phyloP scores from a whole-genome alignment of 176 grass and related monocot species.

The Saccharum spontaneum region DNA sequence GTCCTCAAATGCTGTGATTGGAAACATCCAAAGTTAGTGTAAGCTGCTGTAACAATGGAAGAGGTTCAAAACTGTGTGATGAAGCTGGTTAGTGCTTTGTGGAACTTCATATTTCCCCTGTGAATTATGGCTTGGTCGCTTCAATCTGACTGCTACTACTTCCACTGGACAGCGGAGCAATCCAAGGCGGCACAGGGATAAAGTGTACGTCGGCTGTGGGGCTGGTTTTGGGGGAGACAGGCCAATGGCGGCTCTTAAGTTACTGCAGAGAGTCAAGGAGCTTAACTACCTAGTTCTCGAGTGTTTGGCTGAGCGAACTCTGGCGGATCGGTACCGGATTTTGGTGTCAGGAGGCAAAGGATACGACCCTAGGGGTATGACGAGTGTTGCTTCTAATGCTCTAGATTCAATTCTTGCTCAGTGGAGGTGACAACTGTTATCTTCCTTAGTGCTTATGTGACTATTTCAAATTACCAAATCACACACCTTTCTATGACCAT shows the following conservation, averaged over 20 bases:
- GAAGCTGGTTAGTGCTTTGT: constrained; percentile 53
- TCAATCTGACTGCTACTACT: constrained; percentile 7
- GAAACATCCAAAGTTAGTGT: not conserved
- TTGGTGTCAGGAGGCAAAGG: constrained; percentile 76
- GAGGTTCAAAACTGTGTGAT: constrained; percentile 54
- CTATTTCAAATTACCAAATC: not conserved
- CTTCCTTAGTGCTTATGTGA: not conserved
- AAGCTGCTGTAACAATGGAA: constrained; percentile 33
- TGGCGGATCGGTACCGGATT: constrained; percentile 69
- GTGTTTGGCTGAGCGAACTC: constrained; percentile 91
- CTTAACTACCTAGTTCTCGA: constrained; percentile 90
- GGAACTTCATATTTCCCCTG: not conserved
- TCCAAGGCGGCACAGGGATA: constrained; percentile 60
- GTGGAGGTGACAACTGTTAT: not conserved
- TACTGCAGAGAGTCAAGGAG: constrained; percentile 68
- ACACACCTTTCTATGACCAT: constrained; percentile 12
- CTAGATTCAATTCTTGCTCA: not conserved
- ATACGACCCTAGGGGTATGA: constrained; percentile 75
- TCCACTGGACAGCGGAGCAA: constrained; percentile 53
- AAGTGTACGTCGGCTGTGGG: constrained; percentile 78
- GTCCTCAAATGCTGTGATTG: not conserved
- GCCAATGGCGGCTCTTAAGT: constrained; percentile 64
- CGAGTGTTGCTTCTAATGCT: constrained; percentile 11
- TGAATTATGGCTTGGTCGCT: not conserved
- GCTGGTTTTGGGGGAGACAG: constrained; percentile 92